Evolutionary conservation across 2,329 filamentous ascomycete species (phyloP), one percentile per base, ranked within the genome.

Genomic region (Metarhizium robertsii): DNA sequence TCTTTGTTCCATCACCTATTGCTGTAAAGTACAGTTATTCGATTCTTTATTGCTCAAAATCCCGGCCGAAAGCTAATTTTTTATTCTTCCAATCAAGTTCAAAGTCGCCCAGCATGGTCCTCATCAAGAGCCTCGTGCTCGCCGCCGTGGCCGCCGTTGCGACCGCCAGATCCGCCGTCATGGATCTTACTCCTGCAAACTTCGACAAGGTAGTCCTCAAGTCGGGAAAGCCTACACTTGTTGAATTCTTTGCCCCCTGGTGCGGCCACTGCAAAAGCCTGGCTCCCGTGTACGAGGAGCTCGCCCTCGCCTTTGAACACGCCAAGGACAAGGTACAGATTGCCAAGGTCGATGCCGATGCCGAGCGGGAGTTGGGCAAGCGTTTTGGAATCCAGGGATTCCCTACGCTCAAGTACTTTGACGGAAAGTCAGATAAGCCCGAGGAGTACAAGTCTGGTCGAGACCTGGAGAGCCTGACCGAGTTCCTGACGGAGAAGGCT

Each of bases 191-290:
- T 58, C 91, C 92, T 55, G 77, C 78, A 65, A 99, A 96, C 79
- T 99, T 99, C 71, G 92, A 97, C 77, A 76, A 86, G 50, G 79
- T 96, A 55, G 90, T 96, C 61, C 80, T 96, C 58, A 84, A 95
- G 71, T 92, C 89, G 49, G 91, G 91, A 73, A 97, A 95, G 78
- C 92, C 94, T 47, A 92, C 94, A 0, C 85, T 99, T 30, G 91
- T 97, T 65, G 92, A 97, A 73, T 99, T 99, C 82, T 97, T 95
- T 69, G 94, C 94, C 38, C 92, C 92, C 29, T 99, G 94, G 94
- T 99, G 94, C 69, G 95, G 94, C 36, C 94, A 99, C 80, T 99
- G 94, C 90, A 97, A 97, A 83, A 95, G 78, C 67, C 87, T 99
- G 38, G 94, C 94, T 16, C 95, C 94, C 52, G 78, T 95, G 57